Base-by-base conservation (phyloP, 208 protist species). In the Wallacemonas rigidus region DNA sequence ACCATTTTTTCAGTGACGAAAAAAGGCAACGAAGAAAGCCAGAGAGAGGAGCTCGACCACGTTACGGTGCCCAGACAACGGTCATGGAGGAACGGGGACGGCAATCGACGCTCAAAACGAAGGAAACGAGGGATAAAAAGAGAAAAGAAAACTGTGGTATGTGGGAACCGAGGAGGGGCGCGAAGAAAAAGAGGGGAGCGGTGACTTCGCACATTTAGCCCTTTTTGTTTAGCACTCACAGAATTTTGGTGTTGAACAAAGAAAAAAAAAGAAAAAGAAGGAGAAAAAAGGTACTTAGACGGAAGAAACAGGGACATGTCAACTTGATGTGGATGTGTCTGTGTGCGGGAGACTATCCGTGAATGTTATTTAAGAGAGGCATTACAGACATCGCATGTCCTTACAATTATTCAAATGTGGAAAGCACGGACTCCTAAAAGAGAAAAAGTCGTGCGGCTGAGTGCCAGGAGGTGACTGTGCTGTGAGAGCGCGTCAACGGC, bases 361-460 rank as follows among this genome's bases (percentile, higher is more conserved):
- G 44, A 53, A 53, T 65, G 60, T 65, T 45, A 41, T 51, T 65
- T 65, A 65, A 6, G 56, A 44, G 36, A 62, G 53, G 26, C 26
- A 57, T 63, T 63, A 63, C 9, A 63, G 57, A 44, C 57, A 63
- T 63, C 57, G 57, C 36, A 63, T 63, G 39, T 44, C 57, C 38
- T 63, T 63, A 63, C n/a, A 38, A n/a, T 58, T 7, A n/a, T 7
- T 58, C n/a, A 38, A 36, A 36, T 26, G 14, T 8, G 14, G 53
- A 58, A 58, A 58, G 7, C 11, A 48, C 60, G 17, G 6, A 48
- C 15, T 11, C 15, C 15, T 54, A n/a, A 54, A n/a, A n/a, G 0
- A 54, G 26, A 26, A 26, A 26, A 26, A 26, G 26, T 26, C 26
- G 26, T 26, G 26, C 48, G 48, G 48, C 48, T 53, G 48, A 53